Conservation (phyloP, 2,329 filamentous ascomycete species). For the Sarocladiaceae sp. region DNA sequence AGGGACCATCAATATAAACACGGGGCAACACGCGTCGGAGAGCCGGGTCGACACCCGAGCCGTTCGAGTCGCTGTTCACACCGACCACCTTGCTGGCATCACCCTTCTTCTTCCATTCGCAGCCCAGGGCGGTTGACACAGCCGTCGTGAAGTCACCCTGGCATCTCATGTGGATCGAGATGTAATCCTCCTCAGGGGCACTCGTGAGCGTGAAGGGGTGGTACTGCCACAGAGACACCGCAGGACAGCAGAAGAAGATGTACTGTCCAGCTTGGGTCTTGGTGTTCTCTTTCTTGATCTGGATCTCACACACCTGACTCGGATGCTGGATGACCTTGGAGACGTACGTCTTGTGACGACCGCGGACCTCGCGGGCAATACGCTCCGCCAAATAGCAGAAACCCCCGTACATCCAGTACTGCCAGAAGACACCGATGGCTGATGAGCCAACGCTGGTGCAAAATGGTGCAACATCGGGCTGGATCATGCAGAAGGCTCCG, state of each 20-base stretch:
- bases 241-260: constrained; percentile 83
- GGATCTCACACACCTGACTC: constrained; percentile 82
- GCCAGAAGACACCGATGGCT: constrained; percentile 75
- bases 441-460: constrained; percentile 61
- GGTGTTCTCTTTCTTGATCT: constrained; percentile 85
- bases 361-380: constrained; percentile 70
- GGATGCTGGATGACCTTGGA: constrained; percentile 87
- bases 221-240: constrained; percentile 82
- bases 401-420: constrained; percentile 83
- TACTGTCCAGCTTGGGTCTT: constrained; percentile 79
- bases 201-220: constrained; percentile 83
- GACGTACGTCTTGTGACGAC: constrained; percentile 77
- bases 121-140: constrained; percentile 65
- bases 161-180: constrained; percentile 77
- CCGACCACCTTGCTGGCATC: constrained; percentile 61
- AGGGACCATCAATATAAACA: constrained; percentile 78
- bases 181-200: constrained; percentile 84
- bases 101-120: constrained; percentile 55
- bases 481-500: constrained; percentile 86
- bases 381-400: constrained; percentile 76
- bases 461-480: constrained; percentile 73
- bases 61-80: constrained; percentile 46
- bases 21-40: constrained; percentile 69
- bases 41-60: constrained; percentile 57
- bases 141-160: constrained; percentile 75